Evolutionary conservation across 202 grass and related monocot species (phyloP).

Genomic region (Schoenoplectus tabernaemontani): DNA sequence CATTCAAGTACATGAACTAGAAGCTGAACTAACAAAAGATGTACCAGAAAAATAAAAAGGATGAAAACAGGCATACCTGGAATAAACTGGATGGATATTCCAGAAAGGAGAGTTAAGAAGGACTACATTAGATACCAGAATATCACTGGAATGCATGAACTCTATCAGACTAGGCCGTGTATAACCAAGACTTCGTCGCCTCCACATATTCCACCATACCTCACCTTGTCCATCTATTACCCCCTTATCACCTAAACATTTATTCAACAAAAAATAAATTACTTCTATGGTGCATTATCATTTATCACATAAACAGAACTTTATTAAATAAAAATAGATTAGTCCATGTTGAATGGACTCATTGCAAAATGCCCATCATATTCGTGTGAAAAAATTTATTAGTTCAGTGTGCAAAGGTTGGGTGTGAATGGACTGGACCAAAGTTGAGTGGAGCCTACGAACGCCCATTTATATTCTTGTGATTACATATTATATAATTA

Average conservation of each 20-base stretch:
- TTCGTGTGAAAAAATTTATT: not conserved
- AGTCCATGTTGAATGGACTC: not conserved
- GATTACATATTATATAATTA: not conserved
- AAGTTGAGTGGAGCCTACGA: not conserved
- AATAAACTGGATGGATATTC: constrained; percentile 89
- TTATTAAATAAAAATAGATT: not conserved
- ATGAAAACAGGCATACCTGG: constrained; percentile 35
- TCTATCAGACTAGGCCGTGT: constrained; percentile 68
- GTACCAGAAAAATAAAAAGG: not conserved
- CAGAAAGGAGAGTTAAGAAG: constrained; percentile 83
- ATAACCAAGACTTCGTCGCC: constrained; percentile 46
- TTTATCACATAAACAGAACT: not conserved
- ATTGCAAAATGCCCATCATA: not conserved
- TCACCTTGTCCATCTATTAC: constrained; percentile 72
- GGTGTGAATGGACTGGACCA: not conserved
- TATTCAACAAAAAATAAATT: not conserved
- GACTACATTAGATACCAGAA: constrained; percentile 68
- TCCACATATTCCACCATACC: constrained; percentile 96
- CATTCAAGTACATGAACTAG: not conserved
- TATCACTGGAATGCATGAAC: constrained; percentile 73
- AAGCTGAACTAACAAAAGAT: not conserved
- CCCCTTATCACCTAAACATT: constrained; percentile 47
- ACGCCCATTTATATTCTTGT: not conserved
- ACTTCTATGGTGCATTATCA: not conserved
- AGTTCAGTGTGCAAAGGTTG: not conserved